A percentile compares a stretch with the other conserved stretches of the same genome.
Evolutionary conservation across 2,329 filamentous ascomycete genomes (phyloP).

Genomic region (Trichoderma sp.): DNA sequence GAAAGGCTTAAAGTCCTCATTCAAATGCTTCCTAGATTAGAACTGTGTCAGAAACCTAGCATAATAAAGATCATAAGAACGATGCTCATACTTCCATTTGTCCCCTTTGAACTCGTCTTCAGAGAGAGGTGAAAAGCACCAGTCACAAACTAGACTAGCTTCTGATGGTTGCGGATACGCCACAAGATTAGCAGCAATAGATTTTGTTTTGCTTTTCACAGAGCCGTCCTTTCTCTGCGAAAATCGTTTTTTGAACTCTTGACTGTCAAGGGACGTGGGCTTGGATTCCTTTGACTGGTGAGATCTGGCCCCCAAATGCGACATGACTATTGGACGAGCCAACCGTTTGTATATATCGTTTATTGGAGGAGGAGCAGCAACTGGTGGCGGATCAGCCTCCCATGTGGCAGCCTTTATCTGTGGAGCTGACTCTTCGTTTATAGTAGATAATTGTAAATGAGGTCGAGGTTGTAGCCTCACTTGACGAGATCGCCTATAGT

Average conservation of each 20-base stretch:
- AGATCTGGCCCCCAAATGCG: background rate
- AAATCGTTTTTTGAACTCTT: background rate
- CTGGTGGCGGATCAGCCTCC: background rate
- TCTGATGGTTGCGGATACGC: background rate
- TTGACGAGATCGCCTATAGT: slow-evolving; percentile 10
- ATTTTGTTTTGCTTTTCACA: background rate
- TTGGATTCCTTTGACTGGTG: background rate
- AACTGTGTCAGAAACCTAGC: background rate
- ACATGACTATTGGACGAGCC: background rate
- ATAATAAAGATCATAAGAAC: background rate
- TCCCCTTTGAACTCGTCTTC: background rate
- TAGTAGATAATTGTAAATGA: background rate
- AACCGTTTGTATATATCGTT: background rate
- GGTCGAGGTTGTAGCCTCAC: background rate
- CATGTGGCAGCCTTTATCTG: no score
- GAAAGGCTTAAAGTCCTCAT: background rate
- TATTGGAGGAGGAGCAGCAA: background rate
- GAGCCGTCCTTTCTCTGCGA: background rate
- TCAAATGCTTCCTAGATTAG: background rate
- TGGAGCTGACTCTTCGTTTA: background rate
- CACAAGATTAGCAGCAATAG: background rate
- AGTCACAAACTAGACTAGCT: background rate
- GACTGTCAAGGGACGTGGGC: background rate
- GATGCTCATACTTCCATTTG: background rate
- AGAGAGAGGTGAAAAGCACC: background rate